Evolutionary conservation across 2,329 filamentous ascomycete genomes (phyloP).

Genomic region (Hypoxylon sp.): DNA sequence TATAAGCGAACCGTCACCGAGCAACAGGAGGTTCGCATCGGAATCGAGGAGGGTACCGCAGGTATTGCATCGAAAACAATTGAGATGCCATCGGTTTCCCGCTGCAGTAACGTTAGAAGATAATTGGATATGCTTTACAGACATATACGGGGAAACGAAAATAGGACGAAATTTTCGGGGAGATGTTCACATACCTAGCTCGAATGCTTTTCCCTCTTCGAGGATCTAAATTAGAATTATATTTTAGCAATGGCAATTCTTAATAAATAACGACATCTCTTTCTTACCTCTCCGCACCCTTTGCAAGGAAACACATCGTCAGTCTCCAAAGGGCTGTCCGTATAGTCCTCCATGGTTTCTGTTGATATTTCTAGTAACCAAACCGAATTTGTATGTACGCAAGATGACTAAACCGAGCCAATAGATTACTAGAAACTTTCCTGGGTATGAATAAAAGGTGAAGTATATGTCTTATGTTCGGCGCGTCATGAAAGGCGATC

Average conservation of each 20-base stretch:
- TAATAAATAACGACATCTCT: slow-evolving; percentile 45
- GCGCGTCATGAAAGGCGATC: slow-evolving; percentile 47
- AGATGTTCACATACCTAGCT: slow-evolving; percentile 78
- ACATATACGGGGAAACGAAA: slow-evolving; percentile 11
- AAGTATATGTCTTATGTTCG: slow-evolving; percentile 22
- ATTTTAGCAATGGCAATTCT: slow-evolving; percentile 42
- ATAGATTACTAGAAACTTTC: slow-evolving; percentile 8
- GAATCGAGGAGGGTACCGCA: slow-evolving; percentile 97
- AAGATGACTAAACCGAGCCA: slow-evolving; percentile 22
- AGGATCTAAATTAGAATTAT: slow-evolving; percentile 76
- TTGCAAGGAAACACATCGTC: slow-evolving; percentile 93
- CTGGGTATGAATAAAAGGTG: slow-evolving; percentile 17
- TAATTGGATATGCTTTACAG: neutral
- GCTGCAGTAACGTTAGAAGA: slow-evolving; percentile 67
- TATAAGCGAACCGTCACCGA: slow-evolving; percentile 97
- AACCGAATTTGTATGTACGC: slow-evolving; percentile 27
- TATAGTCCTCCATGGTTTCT: slow-evolving; percentile 71
- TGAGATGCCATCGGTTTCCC: slow-evolving; percentile 97
- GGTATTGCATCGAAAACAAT: slow-evolving; percentile 98
- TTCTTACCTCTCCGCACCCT: slow-evolving; percentile 87
- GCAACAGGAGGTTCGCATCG: slow-evolving; percentile 94
- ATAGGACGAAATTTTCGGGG: neutral
- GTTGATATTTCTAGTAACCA: slow-evolving; percentile 36
- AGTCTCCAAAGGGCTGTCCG: slow-evolving; percentile 77
- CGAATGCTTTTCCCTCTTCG: slow-evolving; percentile 98